phyloP scores from a whole-genome alignment of 352 stramenopile genomes.

The Phytophthora colocasiae region DNA sequence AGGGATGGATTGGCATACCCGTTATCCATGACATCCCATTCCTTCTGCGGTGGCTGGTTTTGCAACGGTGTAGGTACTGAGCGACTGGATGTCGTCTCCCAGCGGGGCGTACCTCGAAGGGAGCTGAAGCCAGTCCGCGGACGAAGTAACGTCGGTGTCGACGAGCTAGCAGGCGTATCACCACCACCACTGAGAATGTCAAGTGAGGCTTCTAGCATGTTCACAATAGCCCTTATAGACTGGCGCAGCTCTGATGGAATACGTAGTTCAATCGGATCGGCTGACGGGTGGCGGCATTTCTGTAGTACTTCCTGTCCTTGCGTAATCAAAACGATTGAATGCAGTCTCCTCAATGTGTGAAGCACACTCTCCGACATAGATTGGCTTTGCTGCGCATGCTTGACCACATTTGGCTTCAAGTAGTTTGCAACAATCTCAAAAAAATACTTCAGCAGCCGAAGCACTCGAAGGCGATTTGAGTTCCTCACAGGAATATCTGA shows the following conservation, averaged over 20 bases:
- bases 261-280: conserved; percentile 64
- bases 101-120: conserved; percentile 23
- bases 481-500: conserved; percentile 11
- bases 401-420: conserved; percentile 49
- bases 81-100: conserved; percentile 21
- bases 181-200: conserved; percentile 21
- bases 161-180: conserved; percentile 4
- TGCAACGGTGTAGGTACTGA: conserved; percentile 9
- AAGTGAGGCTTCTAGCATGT: conserved; percentile 45
- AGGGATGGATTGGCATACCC: conserved; percentile 20
- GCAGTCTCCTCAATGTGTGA: conserved; percentile 51
- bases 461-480: conserved; percentile 18
- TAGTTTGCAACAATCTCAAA: conserved; percentile 60
- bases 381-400: conserved; percentile 43
- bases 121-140: conserved; percentile 31
- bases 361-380: conserved; percentile 45
- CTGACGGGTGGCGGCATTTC: conserved; percentile 56
- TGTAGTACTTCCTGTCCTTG: conserved; percentile 53
- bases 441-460: conserved; percentile 53
- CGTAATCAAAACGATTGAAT: conserved; percentile 73
- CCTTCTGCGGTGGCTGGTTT: conserved; percentile 23
- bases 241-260: conserved; percentile 65
- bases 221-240: conserved; percentile 63
- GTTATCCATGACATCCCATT: conserved; percentile 55
- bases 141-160: conserved; percentile 3